A percentile compares a stretch with the other conserved stretches of the same genome.
Conservation (phyloP, 108 stramenopile species). For the Stephanodiscus triporus region DNA sequence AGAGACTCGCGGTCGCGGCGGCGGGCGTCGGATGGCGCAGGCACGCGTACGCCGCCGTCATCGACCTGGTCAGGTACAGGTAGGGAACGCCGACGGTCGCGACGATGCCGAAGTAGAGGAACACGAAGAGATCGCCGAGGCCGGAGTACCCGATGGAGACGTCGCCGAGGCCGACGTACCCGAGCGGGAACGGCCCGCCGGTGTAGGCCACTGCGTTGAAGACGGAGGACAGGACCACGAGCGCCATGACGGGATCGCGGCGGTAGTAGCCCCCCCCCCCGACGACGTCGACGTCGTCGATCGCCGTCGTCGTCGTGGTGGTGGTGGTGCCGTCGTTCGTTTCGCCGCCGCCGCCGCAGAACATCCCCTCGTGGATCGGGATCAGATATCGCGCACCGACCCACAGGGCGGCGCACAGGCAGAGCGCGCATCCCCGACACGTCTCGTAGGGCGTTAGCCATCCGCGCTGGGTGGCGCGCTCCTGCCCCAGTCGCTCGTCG, state of each 20-base stretch:
- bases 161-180: conserved; percentile 80
- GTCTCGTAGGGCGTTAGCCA: conserved; percentile 86
- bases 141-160: conserved; percentile 87
- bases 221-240: conserved; percentile 60
- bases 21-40: too few relatives aligned
- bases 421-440: conserved; percentile 56
- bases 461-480: conserved; percentile 88
- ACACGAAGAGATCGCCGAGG: conserved; percentile 87
- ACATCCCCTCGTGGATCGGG: too few relatives aligned
- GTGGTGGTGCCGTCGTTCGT: neutral
- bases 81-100: conserved; percentile 78
- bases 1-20: too few relatives aligned
- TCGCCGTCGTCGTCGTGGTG: neutral
- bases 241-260: conserved; percentile 37
- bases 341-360: too few relatives aligned
- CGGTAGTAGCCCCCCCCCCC: neutral
- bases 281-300: conserved; percentile 5
- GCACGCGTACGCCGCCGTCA: neutral
- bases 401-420: conserved; percentile 50
- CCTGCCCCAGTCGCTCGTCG: conserved; percentile 83
- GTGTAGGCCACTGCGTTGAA: conserved; percentile 91
- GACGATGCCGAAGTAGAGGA: conserved; percentile 89
- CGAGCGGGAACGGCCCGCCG: conserved; percentile 87
- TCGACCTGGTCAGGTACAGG: conserved; percentile 46
- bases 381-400: conserved; percentile 60